Base-by-base conservation (phyloP, 2,329 filamentous ascomycete species). In the Verticillium nonalfalfae region DNA sequence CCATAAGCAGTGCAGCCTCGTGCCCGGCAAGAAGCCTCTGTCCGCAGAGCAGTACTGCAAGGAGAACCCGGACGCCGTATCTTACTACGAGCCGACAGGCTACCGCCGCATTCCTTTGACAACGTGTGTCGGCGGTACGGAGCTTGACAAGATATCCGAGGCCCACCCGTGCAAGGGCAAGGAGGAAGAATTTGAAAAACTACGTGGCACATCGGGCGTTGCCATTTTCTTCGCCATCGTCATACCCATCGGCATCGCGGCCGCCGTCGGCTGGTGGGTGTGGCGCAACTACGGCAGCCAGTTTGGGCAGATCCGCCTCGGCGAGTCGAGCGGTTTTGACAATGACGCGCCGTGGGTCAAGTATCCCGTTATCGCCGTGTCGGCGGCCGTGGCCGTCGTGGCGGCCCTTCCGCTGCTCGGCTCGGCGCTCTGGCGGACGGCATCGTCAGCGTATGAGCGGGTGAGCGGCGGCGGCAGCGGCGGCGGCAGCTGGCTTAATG, bases 41-140 rank as follows among this genome's bases (percentile, higher is more conserved):
- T 76, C 81, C 35, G 79, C 78, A 9, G 70, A 76, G 61, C 75
- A 81, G 62, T 81, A 78, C 75, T 87, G 84, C 73, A 72, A 74
- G 59, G 77, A 80, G 57, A 75, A 97, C 68, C 85, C 90, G 1
- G 85, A 90, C 34, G 82, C 78, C n/a, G 76, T 85, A 35, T 88
- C 95, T 70, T 99, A 90, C 78, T 95, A 86, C 78, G 87, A 93
- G 65, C 87, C 90, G 6, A 95, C 91, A 0, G 93, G 93, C 56
- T 98, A 96, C 78, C 90, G 95, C 59, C 88, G 89, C 61, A 91
- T 99, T 61, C 94, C 93, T 0, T 84, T 97, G 57, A 93, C 92
- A 0, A 98, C 93, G 0, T 99, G 96, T 74, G 66, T 82, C 54
- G 91, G 88, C 39, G 95, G 94, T 52, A 76, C 76, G 4, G 88